Evolutionary conservation across 306 rosid genomes (phyloP).

Genomic region (Herpetospermum pedunculosum): DNA sequence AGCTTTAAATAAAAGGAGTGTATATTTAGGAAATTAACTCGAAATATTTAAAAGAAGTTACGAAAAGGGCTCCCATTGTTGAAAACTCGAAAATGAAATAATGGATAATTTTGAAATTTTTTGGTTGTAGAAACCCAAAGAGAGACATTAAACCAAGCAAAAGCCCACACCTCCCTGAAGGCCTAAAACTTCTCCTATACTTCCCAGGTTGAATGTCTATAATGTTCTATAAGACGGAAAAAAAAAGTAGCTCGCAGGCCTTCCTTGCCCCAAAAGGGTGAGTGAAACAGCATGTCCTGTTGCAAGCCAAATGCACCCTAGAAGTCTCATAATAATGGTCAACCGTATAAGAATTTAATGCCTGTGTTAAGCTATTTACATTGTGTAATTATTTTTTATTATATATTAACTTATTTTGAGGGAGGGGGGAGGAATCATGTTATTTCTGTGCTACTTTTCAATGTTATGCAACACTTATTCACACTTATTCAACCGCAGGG

Average conservation of each 20-base stretch:
- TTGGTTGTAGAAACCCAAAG: background rate
- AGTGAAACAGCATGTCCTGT: background rate
- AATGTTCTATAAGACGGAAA: background rate
- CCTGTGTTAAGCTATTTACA: background rate
- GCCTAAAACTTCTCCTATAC: background rate
- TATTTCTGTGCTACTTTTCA: background rate
- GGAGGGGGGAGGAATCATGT: background rate
- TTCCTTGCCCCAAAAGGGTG: background rate
- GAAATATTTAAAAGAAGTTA: background rate
- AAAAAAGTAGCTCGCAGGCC: background rate
- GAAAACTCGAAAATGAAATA: background rate
- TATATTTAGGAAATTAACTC: background rate
- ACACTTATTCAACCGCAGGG: constrained; percentile 24
- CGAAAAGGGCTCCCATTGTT: background rate
- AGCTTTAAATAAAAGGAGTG: no score
- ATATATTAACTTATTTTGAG: background rate
- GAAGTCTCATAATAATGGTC: background rate
- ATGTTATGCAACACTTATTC: background rate
- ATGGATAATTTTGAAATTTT: background rate
- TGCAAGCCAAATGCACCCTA: background rate
- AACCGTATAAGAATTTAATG: background rate
- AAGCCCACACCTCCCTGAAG: background rate
- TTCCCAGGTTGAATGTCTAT: background rate
- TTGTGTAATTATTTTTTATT: background rate
- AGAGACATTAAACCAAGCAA: background rate